Conservation (phyloP, 2,329 filamentous ascomycete genomes). For the Claviceps humidiphila region DNA sequence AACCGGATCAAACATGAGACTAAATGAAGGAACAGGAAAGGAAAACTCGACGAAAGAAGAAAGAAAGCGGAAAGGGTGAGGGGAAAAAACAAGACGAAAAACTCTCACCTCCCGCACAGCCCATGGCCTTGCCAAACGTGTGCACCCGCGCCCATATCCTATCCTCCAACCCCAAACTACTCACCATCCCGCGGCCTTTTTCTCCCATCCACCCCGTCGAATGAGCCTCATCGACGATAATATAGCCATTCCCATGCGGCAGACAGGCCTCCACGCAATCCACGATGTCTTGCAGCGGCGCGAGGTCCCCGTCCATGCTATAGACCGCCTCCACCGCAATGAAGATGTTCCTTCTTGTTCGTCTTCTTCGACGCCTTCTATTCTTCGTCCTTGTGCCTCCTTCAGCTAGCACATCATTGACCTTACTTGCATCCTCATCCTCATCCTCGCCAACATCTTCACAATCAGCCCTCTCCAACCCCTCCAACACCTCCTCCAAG, state of each 20-base stretch:
- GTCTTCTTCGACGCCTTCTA: slow-evolving; percentile 13
- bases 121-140: slow-evolving; percentile 56
- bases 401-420: not conserved
- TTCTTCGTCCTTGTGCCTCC: slow-evolving; percentile 9
- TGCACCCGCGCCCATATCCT: slow-evolving; percentile 45
- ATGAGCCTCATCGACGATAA: slow-evolving; percentile 58
- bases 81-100: too few relatives aligned
- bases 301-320: slow-evolving; percentile 72
- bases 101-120: slow-evolving; percentile 53
- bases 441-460: slow-evolving; percentile 16
- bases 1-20: too few relatives aligned
- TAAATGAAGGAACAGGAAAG: too few relatives aligned
- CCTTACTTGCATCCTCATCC: slow-evolving; percentile 27
- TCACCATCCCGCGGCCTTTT: slow-evolving; percentile 44
- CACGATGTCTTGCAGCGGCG: slow-evolving; percentile 48
- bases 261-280: slow-evolving; percentile 41
- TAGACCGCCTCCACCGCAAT: slow-evolving; percentile 61
- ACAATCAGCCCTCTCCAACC: slow-evolving; percentile 21
- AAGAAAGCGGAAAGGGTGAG: not conserved
- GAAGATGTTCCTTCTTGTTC: slow-evolving; percentile 43
- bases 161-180: slow-evolving; percentile 39
- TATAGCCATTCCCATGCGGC: slow-evolving; percentile 42
- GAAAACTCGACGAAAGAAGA: too few relatives aligned
- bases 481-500: slow-evolving; percentile 16
- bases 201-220: slow-evolving; percentile 47